Evolutionary conservation across 805 yeast species (phyloP).

Genomic region (Candida lessepsii): DNA sequence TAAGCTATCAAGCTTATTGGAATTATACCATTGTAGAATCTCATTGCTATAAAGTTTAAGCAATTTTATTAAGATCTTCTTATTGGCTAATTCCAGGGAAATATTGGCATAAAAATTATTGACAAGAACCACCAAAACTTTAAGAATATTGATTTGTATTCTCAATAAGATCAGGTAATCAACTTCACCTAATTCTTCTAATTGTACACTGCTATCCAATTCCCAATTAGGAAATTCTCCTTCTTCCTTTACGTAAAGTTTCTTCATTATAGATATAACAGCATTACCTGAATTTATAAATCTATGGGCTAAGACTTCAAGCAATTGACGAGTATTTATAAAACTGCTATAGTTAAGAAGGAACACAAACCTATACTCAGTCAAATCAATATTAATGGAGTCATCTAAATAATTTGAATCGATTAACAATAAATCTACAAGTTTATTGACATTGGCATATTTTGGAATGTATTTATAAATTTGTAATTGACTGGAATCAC

Average conservation of each 20-base stretch:
- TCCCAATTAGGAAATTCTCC: conserved; percentile 61
- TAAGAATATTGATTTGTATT: conserved; percentile 79
- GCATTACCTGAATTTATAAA: conserved; percentile 45
- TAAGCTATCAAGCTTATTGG: conserved; percentile 38
- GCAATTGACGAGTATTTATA: conserved; percentile 37
- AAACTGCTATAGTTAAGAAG: conserved; percentile 41
- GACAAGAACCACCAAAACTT: conserved; percentile 68
- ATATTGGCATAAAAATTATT: conserved; percentile 75
- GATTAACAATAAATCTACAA: conserved; percentile 75
- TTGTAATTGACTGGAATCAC: conserved; percentile 17
- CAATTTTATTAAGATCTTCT: conserved; percentile 59
- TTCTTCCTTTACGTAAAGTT: conserved; percentile 18
- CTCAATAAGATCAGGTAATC: conserved; percentile 69
- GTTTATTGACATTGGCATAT: conserved; percentile 65
- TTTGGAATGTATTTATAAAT: conserved; percentile 31
- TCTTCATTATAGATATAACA: conserved; percentile 43
- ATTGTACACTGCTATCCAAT: conserved; percentile 33
- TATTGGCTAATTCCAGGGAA: conserved; percentile 61
- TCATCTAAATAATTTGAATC: conserved; percentile 60
- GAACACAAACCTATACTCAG: conserved; percentile 42
- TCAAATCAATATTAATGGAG: conserved; percentile 32
- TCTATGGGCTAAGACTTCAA: conserved; percentile 40
- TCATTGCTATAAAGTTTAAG: conserved; percentile 69
- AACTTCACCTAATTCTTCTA: conserved; percentile 45
- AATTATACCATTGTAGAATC: conserved; percentile 48